Evolutionary conservation across 179 eudicot species (phyloP), one percentile per base, ranked within the genome.

Genomic region (Spinacia oleracea): DNA sequence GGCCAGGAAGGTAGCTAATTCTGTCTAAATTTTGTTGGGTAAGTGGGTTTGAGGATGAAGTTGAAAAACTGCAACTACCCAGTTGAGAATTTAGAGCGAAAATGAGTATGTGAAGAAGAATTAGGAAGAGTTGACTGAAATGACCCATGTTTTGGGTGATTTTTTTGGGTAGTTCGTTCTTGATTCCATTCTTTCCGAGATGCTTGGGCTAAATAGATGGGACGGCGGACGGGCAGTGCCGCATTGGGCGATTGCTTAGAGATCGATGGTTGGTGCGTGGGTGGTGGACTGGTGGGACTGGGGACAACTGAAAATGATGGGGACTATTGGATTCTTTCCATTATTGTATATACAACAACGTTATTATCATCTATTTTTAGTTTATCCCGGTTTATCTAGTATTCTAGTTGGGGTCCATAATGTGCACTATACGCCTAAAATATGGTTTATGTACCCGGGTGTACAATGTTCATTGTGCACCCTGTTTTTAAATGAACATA

Each of bases 1-100:
- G 97, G 53, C 98, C 97, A 2, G 98, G 98, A 67, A 95, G 91
- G 42, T 81, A 73, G 8, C 20, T 23, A 62, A 93, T 78, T 79
- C 77, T 82, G 63, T 90, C 97, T 46, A 87, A 65, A 40, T 74
- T 70, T 83, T 93, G 93, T 66, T 88, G 90, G 63, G 80, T 72
- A 58, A 46, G 18, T 74, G 87, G 83, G 83, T 89, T 88, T 42
- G 58, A 25, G 16, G 31, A n/a, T 76, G 73, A 79, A 77, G 43
- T 75, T 64, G 77, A 23, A 67, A 34, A 43, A 62, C 78, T 64
- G 12, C 81, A 79, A 79, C 0, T 66, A 66, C 83, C 80, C 31
- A 66, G 35, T 75, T 79, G 42, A 74, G 77, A 34, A 38, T 73
- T 81, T 43, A 70, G 15, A 40, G 80, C 12, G 46, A 85, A 76